Conservation (phyloP, 2,329 filamentous ascomycete genomes). For the Thermoascus crustaceus region DNA sequence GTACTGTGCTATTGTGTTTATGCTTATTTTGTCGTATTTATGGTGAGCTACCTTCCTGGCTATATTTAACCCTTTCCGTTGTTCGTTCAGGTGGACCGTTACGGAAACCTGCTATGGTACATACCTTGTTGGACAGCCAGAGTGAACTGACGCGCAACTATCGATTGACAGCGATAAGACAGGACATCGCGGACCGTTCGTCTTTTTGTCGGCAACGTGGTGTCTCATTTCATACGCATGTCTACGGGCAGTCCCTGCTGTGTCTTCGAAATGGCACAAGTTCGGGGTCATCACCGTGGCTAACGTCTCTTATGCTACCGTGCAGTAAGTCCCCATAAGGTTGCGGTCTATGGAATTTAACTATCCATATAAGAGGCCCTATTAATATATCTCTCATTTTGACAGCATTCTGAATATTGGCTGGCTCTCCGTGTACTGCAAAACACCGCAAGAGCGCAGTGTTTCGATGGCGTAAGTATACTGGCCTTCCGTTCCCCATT, state of each 20-base stretch:
- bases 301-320: slow-evolving; percentile 24
- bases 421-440: slow-evolving; percentile 50
- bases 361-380: too few species aligned
- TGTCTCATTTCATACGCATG: slow-evolving; percentile 31
- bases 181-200: slow-evolving; percentile 26
- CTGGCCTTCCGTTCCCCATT: too few species aligned
- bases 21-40: slow-evolving; percentile 18
- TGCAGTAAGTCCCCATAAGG: slow-evolving; percentile 33
- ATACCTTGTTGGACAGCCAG: too few species aligned
- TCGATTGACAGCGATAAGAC: slow-evolving; percentile 24
- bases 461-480: slow-evolving; percentile 52
- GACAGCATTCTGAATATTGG: slow-evolving; percentile 45
- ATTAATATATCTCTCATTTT: too few species aligned
- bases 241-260: slow-evolving; percentile 19
- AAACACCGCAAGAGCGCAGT: slow-evolving; percentile 50
- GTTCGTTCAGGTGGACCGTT: too few species aligned
- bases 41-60: too few species aligned
- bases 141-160: too few species aligned
- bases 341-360: too few species aligned
- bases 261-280: slow-evolving; percentile 19
- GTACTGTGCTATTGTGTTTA: slow-evolving; percentile 22
- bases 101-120: too few species aligned
- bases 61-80: too few species aligned
- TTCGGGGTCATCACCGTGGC: slow-evolving; percentile 22
- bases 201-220: slow-evolving; percentile 30